A percentile compares a stretch with the other conserved stretches of the same genome.
phyloP scores from a whole-genome alignment of 148 eudicot genomes.

The Cornus kousa region DNA sequence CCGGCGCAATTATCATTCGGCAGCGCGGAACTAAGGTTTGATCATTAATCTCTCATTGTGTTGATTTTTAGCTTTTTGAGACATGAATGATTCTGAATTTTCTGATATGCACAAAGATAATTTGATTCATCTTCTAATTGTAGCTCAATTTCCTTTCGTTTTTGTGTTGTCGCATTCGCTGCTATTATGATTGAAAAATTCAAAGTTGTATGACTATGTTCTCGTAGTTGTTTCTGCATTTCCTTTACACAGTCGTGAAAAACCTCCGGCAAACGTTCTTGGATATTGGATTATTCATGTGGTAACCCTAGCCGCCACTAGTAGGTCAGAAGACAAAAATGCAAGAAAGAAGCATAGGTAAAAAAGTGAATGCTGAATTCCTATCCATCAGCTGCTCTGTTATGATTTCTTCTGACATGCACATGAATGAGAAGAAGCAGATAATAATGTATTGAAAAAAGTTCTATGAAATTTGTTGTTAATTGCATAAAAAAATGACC shows the following conservation, averaged over 20 bases:
- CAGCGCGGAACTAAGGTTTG: conserved; percentile 64
- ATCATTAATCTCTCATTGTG: not conserved
- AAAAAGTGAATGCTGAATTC: not conserved
- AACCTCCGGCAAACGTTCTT: too few relatives aligned
- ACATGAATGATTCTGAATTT: not conserved
- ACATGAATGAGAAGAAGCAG: too few relatives aligned
- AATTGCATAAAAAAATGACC: too few relatives aligned
- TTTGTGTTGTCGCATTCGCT: not conserved
- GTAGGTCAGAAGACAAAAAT: not conserved
- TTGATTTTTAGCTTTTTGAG: not conserved
- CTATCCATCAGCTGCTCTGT: too few relatives aligned
- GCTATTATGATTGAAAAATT: too few relatives aligned
- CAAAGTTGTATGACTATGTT: too few relatives aligned
- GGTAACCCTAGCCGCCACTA: not conserved
- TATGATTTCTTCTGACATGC: too few relatives aligned
- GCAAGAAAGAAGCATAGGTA: not conserved
- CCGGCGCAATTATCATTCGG: conserved; percentile 63
- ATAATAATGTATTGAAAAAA: too few relatives aligned
- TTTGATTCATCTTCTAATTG: not conserved
- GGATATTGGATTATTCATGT: too few relatives aligned
- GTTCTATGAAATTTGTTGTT: not conserved
- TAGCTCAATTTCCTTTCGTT: not conserved
- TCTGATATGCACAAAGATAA: not conserved
- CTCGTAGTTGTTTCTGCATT: too few relatives aligned
- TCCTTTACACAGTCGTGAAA: too few relatives aligned